These are phyloP conservation scores for Porodaedalea pini DNA, from an alignment of 1,284 basidiomycete species.

Conservation along the genomic window DNA sequence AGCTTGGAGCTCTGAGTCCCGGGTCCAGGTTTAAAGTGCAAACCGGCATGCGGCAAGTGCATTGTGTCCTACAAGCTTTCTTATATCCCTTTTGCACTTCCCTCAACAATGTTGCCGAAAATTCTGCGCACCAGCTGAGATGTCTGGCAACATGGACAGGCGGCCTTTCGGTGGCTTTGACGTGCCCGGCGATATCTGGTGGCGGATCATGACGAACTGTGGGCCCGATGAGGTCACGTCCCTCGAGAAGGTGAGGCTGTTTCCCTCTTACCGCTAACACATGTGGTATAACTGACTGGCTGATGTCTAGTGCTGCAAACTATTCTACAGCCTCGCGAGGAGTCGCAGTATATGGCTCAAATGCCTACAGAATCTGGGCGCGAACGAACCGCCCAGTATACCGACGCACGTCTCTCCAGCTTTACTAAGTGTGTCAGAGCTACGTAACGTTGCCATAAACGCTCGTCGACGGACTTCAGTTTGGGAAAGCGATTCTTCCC, in stretches of 20 bases:
- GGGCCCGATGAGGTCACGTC: not conserved
- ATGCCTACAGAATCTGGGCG: not conserved
- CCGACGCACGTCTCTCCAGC: not conserved
- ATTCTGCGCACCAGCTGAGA: no score
- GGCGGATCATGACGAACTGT: conserved; percentile 1
- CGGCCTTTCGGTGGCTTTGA: not conserved
- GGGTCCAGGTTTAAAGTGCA: no score
- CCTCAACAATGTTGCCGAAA: no score
- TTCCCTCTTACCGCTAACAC: not conserved
- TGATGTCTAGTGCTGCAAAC: not conserved
- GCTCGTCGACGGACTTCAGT: not conserved
- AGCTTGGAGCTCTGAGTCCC: no score
- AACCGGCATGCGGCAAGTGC: no score
- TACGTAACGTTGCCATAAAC: not conserved
- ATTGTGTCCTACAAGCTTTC: no score
- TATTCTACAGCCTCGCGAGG: not conserved
- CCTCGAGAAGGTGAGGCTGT: not conserved
- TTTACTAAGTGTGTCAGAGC: not conserved
- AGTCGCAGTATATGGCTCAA: not conserved
- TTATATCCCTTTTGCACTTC: no score
- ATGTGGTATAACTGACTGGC: not conserved
- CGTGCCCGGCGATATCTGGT: conserved; percentile 1
- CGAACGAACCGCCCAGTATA: not conserved
- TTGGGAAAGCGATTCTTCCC: not conserved
- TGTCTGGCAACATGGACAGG: not conserved